These are phyloP conservation scores for Tetrahymena borealis DNA, from an alignment of 73 alveolate species.

Conservation along the genomic window DNA sequence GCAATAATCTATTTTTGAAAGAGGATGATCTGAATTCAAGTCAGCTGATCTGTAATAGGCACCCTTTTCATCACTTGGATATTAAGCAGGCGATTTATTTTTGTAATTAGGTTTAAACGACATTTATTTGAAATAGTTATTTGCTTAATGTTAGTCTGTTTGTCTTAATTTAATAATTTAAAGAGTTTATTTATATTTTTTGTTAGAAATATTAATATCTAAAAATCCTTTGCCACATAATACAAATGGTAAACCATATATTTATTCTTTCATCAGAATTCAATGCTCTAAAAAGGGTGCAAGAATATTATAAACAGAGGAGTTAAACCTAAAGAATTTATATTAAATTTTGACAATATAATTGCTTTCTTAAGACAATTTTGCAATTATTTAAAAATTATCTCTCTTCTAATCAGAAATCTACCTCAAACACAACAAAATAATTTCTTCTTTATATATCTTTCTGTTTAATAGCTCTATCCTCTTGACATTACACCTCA, in stretches of 20 bases:
- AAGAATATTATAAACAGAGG: not conserved
- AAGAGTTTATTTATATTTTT: not conserved
- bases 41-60: not conserved
- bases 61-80: not conserved
- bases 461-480: too few relatives aligned
- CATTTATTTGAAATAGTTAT: not conserved
- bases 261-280: not conserved
- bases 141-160: not conserved
- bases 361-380: not conserved
- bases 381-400: too few relatives aligned
- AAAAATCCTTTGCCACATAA: not conserved
- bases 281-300: not conserved
- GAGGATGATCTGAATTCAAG: not conserved
- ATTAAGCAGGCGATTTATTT: not conserved
- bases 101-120: not conserved
- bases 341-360: not conserved
- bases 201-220: not conserved
- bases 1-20: not conserved
- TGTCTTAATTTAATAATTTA: not conserved
- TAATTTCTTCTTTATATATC: too few relatives aligned
- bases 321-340: not conserved
- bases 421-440: too few relatives aligned
- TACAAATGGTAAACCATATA: not conserved
- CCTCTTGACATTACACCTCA: too few relatives aligned
- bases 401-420: too few relatives aligned